phyloP scores from a whole-genome alignment of 768 basidiomycete species.

The Russula brevipes region DNA sequence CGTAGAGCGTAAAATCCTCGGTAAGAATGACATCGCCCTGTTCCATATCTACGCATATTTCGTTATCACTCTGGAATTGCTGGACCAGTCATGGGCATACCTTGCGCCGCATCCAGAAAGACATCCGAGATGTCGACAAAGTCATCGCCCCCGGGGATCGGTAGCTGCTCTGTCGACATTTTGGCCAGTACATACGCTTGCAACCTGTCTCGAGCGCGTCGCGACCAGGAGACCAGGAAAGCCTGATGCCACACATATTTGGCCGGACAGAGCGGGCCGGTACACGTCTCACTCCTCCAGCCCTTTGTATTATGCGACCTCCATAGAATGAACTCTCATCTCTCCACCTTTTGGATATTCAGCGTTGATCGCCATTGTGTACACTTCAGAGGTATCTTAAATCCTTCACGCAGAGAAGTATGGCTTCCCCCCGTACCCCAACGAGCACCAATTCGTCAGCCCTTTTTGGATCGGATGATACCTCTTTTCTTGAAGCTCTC shows the following conservation, averaged over 20 bases:
- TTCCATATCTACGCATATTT: conserved; percentile 48
- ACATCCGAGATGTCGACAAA: conserved; percentile 61
- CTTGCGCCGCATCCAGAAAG: conserved; percentile 56
- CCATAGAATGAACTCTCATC: too few species aligned
- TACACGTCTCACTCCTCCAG: too few species aligned
- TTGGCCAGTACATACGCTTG: background rate
- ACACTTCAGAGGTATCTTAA: background rate
- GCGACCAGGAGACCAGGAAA: background rate
- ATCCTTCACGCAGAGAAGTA: conserved; percentile 1
- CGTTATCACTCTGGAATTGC: background rate
- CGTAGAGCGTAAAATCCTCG: conserved; percentile 67
- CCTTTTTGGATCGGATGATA: conserved; percentile 51
- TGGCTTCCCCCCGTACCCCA: conserved; percentile 17
- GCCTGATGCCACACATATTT: too few species aligned
- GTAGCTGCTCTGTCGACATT: conserved; percentile 1
- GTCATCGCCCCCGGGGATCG: conserved; percentile 49
- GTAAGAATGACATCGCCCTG: conserved; percentile 59
- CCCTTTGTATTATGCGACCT: too few species aligned
- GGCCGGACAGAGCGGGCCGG: too few species aligned
- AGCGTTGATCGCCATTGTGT: too few species aligned
- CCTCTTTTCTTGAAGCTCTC: conserved; percentile 49
- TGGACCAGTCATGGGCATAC: conserved; percentile 35
- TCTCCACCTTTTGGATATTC: too few species aligned
- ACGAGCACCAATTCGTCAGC: conserved; percentile 41
- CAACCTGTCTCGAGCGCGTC: background rate